Conservation (phyloP, 2,329 filamentous ascomycete species). For the Neophaeococcomyces mojaviensis region DNA sequence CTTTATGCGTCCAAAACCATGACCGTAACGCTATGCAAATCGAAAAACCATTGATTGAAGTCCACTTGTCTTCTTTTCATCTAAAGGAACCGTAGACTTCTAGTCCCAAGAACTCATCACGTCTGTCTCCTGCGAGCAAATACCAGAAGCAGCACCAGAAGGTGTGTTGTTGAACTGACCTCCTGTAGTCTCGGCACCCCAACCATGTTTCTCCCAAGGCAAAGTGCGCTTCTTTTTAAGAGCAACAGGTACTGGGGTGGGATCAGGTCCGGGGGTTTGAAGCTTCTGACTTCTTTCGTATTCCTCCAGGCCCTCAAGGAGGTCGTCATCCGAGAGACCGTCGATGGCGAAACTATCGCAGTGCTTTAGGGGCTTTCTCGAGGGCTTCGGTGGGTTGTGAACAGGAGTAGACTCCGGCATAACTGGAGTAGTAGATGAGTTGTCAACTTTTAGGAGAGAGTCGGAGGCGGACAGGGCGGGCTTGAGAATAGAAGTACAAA, state of each 20-base stretch:
- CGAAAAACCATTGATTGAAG: too few relatives aligned
- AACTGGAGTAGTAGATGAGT: too few relatives aligned
- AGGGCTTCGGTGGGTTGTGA: background rate
- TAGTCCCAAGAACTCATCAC: too few relatives aligned
- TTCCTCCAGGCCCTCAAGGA: slow-evolving; percentile 1
- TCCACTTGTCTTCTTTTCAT: too few relatives aligned
- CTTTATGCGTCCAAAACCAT: too few relatives aligned
- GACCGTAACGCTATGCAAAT: too few relatives aligned
- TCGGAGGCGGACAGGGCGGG: background rate
- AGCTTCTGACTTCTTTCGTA: slow-evolving; percentile 2
- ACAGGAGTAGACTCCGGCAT: too few relatives aligned
- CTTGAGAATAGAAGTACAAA: background rate
- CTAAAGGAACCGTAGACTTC: too few relatives aligned
- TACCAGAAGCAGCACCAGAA: background rate
- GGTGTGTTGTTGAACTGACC: background rate
- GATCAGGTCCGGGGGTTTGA: background rate
- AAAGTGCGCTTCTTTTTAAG: background rate
- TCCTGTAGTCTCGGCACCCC: background rate
- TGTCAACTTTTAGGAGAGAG: too few relatives aligned
- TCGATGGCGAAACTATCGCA: slow-evolving; percentile 7
- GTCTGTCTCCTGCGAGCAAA: background rate
- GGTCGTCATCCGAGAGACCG: slow-evolving; percentile 5
- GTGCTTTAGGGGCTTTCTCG: slow-evolving; percentile 2
- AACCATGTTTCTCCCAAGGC: slow-evolving; percentile 2
- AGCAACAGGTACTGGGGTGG: too few relatives aligned